Percentiles rank a stretch among this genome's conserved stretches.
Conservation (phyloP, 768 basidiomycete genomes). For the Crucibulum laeve region DNA sequence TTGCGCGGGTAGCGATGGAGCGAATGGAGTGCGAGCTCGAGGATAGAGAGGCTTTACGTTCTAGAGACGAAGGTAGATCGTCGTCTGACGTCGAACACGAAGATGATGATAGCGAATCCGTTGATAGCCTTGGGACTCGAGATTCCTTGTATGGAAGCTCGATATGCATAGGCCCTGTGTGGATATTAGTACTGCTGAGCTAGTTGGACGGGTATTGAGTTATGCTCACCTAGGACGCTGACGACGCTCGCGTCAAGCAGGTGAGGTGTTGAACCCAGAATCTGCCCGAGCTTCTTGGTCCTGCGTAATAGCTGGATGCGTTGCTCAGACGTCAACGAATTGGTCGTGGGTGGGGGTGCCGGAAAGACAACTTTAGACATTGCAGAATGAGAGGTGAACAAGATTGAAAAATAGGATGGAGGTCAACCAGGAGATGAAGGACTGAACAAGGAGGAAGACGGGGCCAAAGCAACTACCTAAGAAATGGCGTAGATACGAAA, state of each 20-base stretch:
- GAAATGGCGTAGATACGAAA: too few relatives aligned
- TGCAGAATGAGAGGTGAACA: constrained; percentile 7
- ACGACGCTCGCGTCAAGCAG: constrained; percentile 33
- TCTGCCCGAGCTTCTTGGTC: constrained; percentile 53
- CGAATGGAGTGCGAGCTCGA: constrained; percentile 12
- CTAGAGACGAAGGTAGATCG: constrained; percentile 9
- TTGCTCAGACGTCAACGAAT: constrained; percentile 45
- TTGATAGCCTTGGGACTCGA: not conserved
- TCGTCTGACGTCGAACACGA: not conserved
- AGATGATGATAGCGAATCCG: not conserved
- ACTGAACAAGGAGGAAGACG: not conserved
- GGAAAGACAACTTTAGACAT: constrained; percentile 35
- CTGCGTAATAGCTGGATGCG: constrained; percentile 53
- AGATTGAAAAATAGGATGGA: constrained; percentile 4
- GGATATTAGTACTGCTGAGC: not conserved
- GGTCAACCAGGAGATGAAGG: not conserved
- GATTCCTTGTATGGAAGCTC: not conserved
- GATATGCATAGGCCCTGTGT: not conserved
- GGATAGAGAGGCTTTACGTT: constrained; percentile 8
- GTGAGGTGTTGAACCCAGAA: constrained; percentile 58
- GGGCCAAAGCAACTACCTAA: too few relatives aligned
- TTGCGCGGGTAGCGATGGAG: constrained; percentile 18
- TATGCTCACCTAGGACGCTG: constrained; percentile 13
- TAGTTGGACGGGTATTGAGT: not conserved
- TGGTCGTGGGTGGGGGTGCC: constrained; percentile 53